Conservation (phyloP, 1,139 yeast species). For the Wickerhamomyces sp. region DNA sequence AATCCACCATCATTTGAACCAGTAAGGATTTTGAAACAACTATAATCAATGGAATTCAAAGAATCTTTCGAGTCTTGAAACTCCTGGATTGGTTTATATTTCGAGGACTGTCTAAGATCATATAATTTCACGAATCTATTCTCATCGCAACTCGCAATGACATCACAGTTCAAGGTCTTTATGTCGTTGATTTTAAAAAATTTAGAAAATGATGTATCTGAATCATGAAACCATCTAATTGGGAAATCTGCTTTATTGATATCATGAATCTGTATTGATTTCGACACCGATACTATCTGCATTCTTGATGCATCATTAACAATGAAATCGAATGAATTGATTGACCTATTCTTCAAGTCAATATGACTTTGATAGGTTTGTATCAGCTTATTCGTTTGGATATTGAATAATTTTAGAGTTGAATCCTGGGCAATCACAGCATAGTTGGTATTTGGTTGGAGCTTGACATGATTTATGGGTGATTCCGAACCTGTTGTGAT, state of each 20-base stretch:
- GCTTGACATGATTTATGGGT: not conserved
- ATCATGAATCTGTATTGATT: slow-evolving; percentile 13
- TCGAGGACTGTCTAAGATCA: slow-evolving; percentile 16
- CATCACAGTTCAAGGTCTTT: slow-evolving; percentile 7
- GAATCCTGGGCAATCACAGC: slow-evolving; percentile 6
- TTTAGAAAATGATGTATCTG: slow-evolving; percentile 1
- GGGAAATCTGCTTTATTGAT: slow-evolving; percentile 2
- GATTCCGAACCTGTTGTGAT: not conserved
- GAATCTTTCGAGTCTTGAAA: slow-evolving; percentile 15
- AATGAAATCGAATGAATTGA: slow-evolving; percentile 6
- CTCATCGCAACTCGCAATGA: slow-evolving; percentile 19
- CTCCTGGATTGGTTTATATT: slow-evolving; percentile 18
- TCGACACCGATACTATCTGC: slow-evolving; percentile 11
- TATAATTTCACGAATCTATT: slow-evolving; percentile 11
- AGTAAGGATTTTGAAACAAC: not conserved
- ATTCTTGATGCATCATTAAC: not conserved
- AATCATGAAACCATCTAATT: slow-evolving; percentile 6
- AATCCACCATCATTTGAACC: slow-evolving; percentile 22
- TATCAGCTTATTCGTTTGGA: not conserved
- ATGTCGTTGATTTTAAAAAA: slow-evolving; percentile 12
- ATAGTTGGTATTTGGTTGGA: slow-evolving; percentile 1
- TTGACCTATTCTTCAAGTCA: not conserved
- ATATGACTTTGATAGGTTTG: not conserved
- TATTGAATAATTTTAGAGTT: slow-evolving; percentile 1
- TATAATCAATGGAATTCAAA: slow-evolving; percentile 11